Evolutionary conservation across 2,329 filamentous ascomycete species (phyloP), one percentile per base, ranked within the genome.

Genomic region (Zarea fungicola): DNA sequence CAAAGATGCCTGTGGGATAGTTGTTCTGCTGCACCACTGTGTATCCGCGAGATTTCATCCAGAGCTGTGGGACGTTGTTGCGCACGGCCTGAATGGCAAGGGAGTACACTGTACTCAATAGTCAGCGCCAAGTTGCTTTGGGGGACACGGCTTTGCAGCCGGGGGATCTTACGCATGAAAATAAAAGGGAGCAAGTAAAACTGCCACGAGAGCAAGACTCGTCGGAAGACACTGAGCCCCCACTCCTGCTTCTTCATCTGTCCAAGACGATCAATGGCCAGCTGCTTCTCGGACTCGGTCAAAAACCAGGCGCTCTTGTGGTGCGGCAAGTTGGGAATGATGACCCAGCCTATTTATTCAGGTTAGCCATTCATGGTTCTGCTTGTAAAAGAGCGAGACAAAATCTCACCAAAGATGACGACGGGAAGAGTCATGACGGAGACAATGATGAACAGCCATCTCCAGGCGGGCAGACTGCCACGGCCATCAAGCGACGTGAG

Each of bases 51-150:
- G 69, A 70, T 3, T 65, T 65, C 65, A 73, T 69, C 70, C 70
- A 73, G 16, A 72, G 57, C 21, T 63, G 65, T 59, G 73, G 71
- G 5, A 73, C 69, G 32, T 73, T 73, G 59, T 73, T 73, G 13
- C 58, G 54, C 1, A 72, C 60, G 42, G 64, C 64, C 53, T 72
- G 70, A 0, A 73, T 65, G 18, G 65, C 68, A 3, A 73, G 65
- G 0, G 70, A 72, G 54, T 72, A 73, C 1, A 73, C 55, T 58
- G n/a, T 5, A 1, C 1, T 13, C 6, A 1, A 8, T 14, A n/a
- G 29, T 54, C 4, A 55, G 50, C 16, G 13, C 10, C 13, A 13
- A 8, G 6, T 9, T 29, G 6, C 4, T 21, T 28, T 5, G n/a
- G n/a, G n/a, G n/a, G n/a, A n/a, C 1, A 3, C n/a, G 19, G 3